Percentiles rank a stretch among this genome's conserved stretches.
phyloP scores from a whole-genome alignment of 768 basidiomycete genomes.

The Myochromella boudieri region DNA sequence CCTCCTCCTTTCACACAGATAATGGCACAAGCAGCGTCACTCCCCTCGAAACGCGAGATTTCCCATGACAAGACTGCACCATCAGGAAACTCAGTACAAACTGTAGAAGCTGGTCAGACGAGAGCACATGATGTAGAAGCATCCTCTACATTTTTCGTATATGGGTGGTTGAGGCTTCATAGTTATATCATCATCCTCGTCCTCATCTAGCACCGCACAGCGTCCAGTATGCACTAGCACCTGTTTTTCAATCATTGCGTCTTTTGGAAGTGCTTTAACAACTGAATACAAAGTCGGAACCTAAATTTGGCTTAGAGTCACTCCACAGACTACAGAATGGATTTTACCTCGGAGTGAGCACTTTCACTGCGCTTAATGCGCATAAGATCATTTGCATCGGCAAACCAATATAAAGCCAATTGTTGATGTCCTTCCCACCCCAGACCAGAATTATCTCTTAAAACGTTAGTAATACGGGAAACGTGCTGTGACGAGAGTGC shows the following conservation, averaged over 20 bases:
- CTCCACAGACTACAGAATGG: background rate
- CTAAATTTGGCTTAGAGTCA: background rate
- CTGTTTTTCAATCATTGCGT: slow-evolving; percentile 76
- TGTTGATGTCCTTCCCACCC: slow-evolving; percentile 66
- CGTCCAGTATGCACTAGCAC: slow-evolving; percentile 69
- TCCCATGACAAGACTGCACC: slow-evolving; percentile 42
- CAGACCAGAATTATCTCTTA: slow-evolving; percentile 53
- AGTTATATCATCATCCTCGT: slow-evolving; percentile 38
- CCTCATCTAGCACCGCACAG: slow-evolving; percentile 44
- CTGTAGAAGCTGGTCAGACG: background rate
- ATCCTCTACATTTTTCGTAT: slow-evolving; percentile 39
- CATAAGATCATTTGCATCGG: slow-evolving; percentile 33
- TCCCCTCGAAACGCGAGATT: slow-evolving; percentile 42
- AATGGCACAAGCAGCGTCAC: slow-evolving; percentile 39
- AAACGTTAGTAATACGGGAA: slow-evolving; percentile 58
- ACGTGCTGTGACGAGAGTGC: slow-evolving; percentile 84
- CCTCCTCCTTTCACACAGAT: slow-evolving; percentile 42
- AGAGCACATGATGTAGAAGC: background rate
- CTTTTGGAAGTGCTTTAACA: slow-evolving; percentile 68
- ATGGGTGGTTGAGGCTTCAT: slow-evolving; percentile 34
- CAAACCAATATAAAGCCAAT: slow-evolving; percentile 74
- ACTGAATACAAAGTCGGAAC: slow-evolving; percentile 56
- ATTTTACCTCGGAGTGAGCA: slow-evolving; percentile 10
- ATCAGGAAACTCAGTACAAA: slow-evolving; percentile 8
- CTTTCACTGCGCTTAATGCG: slow-evolving; percentile 33